Evolutionary conservation across 2,329 filamentous ascomycete species (phyloP).

Genomic region (Coniochaeta ligniaria): DNA sequence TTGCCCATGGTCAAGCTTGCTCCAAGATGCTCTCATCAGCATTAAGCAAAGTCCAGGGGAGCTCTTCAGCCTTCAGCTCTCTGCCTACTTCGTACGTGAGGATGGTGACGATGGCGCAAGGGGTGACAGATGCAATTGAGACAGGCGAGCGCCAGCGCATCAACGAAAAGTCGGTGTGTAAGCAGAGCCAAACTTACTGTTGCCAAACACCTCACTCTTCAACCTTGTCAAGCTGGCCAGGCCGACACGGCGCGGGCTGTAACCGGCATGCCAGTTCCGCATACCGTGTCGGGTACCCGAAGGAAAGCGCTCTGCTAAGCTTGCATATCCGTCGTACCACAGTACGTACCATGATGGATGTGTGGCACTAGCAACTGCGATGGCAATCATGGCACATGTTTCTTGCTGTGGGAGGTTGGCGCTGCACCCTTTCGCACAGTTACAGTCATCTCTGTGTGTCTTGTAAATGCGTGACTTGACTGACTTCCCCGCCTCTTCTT

Average conservation of each 20-base stretch:
- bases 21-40: too few relatives aligned
- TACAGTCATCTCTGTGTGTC: neutral
- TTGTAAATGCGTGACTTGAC: neutral
- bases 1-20: too few relatives aligned
- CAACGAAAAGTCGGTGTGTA: neutral
- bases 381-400: neutral
- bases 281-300: neutral
- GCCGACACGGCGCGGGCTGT: neutral
- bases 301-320: neutral
- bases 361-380: neutral
- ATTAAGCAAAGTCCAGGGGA: neutral
- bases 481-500: neutral
- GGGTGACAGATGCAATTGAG: neutral
- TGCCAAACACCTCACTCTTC: neutral
- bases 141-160: slow-evolving; percentile 1
- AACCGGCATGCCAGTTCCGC: neutral
- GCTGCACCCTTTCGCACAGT: neutral
- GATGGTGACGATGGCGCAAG: neutral
- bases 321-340: neutral
- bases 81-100: neutral
- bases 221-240: neutral
- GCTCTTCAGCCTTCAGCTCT: neutral
- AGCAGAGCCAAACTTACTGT: neutral
- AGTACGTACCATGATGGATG: neutral
- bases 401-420: neutral